These are phyloP conservation scores for Favolaschia claudopus DNA, from an alignment of 768 basidiomycete species.

Conservation along the genomic window DNA sequence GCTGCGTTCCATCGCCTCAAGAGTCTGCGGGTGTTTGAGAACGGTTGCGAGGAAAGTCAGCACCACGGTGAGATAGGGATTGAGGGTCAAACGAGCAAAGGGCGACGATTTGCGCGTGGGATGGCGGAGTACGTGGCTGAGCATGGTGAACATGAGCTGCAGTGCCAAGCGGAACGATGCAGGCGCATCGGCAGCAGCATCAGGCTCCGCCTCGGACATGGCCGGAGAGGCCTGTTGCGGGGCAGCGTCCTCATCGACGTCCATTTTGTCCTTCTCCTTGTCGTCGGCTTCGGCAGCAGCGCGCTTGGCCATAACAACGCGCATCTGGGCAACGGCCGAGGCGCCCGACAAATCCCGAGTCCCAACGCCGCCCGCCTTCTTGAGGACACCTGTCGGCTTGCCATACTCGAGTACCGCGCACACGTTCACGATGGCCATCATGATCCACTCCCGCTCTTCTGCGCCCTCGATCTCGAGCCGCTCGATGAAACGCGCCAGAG, in stretches of 20 bases:
- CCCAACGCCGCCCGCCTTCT: conserved; percentile 63
- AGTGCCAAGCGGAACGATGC: conserved; percentile 76
- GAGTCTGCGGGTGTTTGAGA: conserved; percentile 67
- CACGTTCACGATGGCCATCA: conserved; percentile 93
- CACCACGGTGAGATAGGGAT: conserved; percentile 87
- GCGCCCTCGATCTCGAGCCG: conserved; percentile 83
- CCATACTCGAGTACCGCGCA: conserved; percentile 90
- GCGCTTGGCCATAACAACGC: conserved; percentile 62
- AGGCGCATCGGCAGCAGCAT: conserved; percentile 57
- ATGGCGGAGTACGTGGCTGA: conserved; percentile 72
- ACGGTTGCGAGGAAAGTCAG: conserved; percentile 90
- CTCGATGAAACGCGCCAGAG: conserved; percentile 86
- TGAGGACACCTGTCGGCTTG: conserved; percentile 71
- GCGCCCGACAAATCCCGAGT: conserved; percentile 45
- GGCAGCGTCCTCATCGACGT: conserved; percentile 63
- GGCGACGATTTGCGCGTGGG: conserved; percentile 68
- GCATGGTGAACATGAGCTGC: conserved; percentile 80
- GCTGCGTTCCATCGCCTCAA: conserved; percentile 71
- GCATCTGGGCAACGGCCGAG: conserved; percentile 46
- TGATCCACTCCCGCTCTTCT: conserved; percentile 91
- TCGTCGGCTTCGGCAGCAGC: conserved; percentile 43
- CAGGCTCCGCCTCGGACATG: conserved; percentile 40
- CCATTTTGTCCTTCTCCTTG: conserved; percentile 65
- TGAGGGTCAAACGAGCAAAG: conserved; percentile 64
- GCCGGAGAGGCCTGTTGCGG: conserved; percentile 40